Evolutionary conservation across 345 rosid genomes (phyloP).

Genomic region (Syzygium oleosum): DNA sequence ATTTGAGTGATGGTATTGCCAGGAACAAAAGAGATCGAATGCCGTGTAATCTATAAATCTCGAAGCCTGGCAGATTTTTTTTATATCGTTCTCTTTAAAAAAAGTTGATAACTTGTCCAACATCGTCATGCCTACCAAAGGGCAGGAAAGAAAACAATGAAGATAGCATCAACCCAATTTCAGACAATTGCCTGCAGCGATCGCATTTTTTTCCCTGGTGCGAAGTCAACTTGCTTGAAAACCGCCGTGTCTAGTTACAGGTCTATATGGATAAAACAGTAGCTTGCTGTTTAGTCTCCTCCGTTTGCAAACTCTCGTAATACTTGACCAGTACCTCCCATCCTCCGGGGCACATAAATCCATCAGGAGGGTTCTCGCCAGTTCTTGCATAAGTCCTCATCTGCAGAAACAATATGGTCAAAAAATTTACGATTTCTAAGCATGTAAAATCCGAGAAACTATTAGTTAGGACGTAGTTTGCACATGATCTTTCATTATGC

Average conservation of each 20-base stretch:
- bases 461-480: background rate
- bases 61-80: background rate
- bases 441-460: background rate
- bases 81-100: background rate
- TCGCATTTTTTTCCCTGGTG: background rate
- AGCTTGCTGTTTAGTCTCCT: conserved; percentile 22
- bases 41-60: background rate
- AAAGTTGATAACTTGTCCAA: background rate
- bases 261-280: background rate
- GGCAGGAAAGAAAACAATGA: background rate
- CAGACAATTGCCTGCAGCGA: background rate
- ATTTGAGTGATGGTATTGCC: background rate
- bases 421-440: background rate
- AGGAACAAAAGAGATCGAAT: background rate
- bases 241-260: background rate
- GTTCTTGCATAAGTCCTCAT: conserved; percentile 79
- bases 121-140: background rate
- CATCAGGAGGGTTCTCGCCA: conserved; percentile 91
- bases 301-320: conserved; percentile 60
- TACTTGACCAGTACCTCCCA: conserved; percentile 89
- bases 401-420: conserved; percentile 17
- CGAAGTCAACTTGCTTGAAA: background rate
- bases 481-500: background rate
- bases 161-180: background rate
- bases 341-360: conserved; percentile 94